These are phyloP conservation scores for Dictyostelium intermedium DNA, from an alignment of 78 protist species.

Conservation along the genomic window DNA sequence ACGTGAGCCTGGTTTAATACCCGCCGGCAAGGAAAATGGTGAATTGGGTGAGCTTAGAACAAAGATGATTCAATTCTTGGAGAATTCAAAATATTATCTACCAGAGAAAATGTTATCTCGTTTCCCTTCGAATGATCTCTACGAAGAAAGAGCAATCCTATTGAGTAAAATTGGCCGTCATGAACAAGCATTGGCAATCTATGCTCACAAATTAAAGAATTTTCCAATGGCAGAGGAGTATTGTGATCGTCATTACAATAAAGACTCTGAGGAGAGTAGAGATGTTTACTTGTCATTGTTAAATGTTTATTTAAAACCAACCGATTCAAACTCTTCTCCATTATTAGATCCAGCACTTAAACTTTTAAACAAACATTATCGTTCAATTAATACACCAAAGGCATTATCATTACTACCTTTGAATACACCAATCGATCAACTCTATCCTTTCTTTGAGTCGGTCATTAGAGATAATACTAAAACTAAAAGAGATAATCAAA, in stretches of 20 bases:
- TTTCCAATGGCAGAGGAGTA: conserved; percentile 81
- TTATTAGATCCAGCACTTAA: conserved; percentile 75
- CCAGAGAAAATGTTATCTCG: conserved; percentile 74
- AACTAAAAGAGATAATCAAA: conserved; percentile 67
- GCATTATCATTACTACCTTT: conserved; percentile 64
- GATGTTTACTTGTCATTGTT: conserved; percentile 82
- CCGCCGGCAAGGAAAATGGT: conserved; percentile 60
- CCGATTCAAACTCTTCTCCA: conserved; percentile 24
- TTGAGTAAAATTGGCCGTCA: conserved; percentile 81
- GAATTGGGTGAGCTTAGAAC: conserved; percentile 32
- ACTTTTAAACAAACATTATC: conserved; percentile 74
- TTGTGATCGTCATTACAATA: conserved; percentile 68
- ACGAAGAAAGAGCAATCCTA: conserved; percentile 81
- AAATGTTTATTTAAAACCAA: conserved; percentile 80
- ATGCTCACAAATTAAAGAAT: conserved; percentile 76
- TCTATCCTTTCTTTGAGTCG: conserved; percentile 79
- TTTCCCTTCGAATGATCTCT: conserved; percentile 80
- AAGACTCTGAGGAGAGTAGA: conserved; percentile 59
- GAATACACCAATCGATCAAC: conserved; percentile 44
- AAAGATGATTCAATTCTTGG: conserved; percentile 62
- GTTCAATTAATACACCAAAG: conserved; percentile 63
- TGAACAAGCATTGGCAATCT: conserved; percentile 77
- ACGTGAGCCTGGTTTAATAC: conserved; percentile 34
- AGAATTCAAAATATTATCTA: conserved; percentile 80
- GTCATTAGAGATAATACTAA: conserved; percentile 78